These are phyloP conservation scores for Dicorynia guianensis DNA, from an alignment of 306 rosid genomes.

Conservation along the genomic window DNA sequence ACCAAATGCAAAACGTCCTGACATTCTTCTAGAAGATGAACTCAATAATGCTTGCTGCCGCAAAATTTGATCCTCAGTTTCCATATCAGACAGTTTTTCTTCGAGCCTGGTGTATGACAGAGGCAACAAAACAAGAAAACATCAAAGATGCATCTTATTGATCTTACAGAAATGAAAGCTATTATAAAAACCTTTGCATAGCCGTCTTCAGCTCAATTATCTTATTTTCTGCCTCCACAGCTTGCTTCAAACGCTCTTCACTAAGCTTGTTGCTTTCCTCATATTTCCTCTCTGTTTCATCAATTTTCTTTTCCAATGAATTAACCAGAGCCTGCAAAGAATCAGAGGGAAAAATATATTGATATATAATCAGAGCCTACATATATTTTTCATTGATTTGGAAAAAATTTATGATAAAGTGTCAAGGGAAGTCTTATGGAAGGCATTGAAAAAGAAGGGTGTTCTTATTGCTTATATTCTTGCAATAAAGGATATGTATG, in stretches of 20 bases:
- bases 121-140: constrained; percentile 28
- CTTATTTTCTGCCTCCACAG: constrained; percentile 75
- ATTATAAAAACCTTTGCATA: constrained; percentile 74
- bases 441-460: no score
- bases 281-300: constrained; percentile 70
- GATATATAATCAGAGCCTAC: no score
- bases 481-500: no score
- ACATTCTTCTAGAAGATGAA: constrained; percentile 71
- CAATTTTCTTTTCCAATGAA: constrained; percentile 75
- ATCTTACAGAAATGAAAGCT: constrained; percentile 31
- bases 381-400: no score
- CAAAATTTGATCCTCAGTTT: constrained; percentile 79
- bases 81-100: constrained; percentile 87
- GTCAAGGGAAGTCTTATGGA: no score
- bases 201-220: constrained; percentile 80
- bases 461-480: no score
- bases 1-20: constrained; percentile 50
- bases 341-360: constrained; percentile 31
- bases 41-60: constrained; percentile 70
- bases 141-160: constrained; percentile 21
- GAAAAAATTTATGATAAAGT: no score
- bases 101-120: constrained; percentile 67
- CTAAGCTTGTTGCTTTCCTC: constrained; percentile 60
- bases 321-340: constrained; percentile 70
- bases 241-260: constrained; percentile 86